Percentiles rank a stretch among this genome's conserved stretches.
Conservation (phyloP, 129 eudicot genomes). For the Helianthus tuberosus region DNA sequence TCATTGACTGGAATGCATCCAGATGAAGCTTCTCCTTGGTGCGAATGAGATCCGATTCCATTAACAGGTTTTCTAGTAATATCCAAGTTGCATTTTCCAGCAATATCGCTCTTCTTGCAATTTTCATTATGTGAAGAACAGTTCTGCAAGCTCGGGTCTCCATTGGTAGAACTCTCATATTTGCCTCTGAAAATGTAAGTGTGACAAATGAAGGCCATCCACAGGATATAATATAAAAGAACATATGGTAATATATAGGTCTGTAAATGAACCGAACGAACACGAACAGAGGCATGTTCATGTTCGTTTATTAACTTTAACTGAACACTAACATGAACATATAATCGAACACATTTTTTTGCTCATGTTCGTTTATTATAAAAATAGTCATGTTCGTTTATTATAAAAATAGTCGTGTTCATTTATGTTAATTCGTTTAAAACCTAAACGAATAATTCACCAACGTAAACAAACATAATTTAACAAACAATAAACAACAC, state of each 20-base stretch:
- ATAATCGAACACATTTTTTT: no score
- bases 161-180: conserved; percentile 51
- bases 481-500: no score
- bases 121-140: conserved; percentile 42
- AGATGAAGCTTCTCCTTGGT: conserved; percentile 38
- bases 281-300: no score
- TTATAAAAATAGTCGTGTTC: no score
- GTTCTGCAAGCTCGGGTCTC: conserved; percentile 38
- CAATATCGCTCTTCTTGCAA: conserved; percentile 21
- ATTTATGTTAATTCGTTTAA: no score
- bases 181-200: conserved; percentile 43
- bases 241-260: conserved; percentile 10
- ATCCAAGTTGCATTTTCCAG: conserved; percentile 15
- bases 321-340: no score
- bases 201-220: conserved; percentile 9
- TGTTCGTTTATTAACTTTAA: no score
- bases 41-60: conserved; percentile 30
- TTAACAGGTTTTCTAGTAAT: conserved; percentile 36
- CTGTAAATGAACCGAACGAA: no score
- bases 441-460: no score
- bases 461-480: no score
- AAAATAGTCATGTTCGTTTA: no score
- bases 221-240: conserved; percentile 10
- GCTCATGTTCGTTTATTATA: no score
- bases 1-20: conserved; percentile 34